Evolutionary conservation across 2,329 filamentous ascomycete genomes (phyloP), one percentile per base, ranked within the genome.

Genomic region (Diplocarpon rosae): DNA sequence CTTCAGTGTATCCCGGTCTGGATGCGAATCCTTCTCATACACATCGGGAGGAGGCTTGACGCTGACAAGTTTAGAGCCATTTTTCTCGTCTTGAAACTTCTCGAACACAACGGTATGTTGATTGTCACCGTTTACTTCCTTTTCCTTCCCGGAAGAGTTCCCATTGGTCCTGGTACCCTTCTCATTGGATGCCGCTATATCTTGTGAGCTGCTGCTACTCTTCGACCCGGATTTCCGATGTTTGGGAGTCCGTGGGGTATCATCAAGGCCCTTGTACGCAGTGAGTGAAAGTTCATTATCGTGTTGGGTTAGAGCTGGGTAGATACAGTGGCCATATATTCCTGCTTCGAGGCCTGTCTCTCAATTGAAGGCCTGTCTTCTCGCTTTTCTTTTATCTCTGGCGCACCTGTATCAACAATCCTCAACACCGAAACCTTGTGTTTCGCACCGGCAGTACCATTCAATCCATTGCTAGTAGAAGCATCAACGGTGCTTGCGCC

Each of bases 291-390:
- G 9, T 1, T 20, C 12, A 20, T 24, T 1, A 32, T 15, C 28
- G 11, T 13, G 14, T 20, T 14, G 11, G 20, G 20, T 24, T 24
- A 35, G 24, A 9, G 33, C 16, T n/a, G 24, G 9, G 12, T 13
- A 43, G 49, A 31, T 50, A 60, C 59, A 28, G 50, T 53, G 6
- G 53, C 57, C 33, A 50, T 52, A 35, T 56, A 59, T 37, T 59
- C 59, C 20, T 45, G 45, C 31, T 55, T 45, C 5, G 58, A 59
- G 30, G 53, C 49, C 31, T 57, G 46, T 37, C 54, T 54, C 13
- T 53, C 52, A 27, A 52, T 16, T 1, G 38, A 16, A 29, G 57
- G 52, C 38, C 52, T 51, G 24, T 51, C 45, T 27, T 39, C 29
- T 5, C 17, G 13, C 28, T 42, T 49, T 39, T 50, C 40, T 14